Evolutionary conservation across 108 stramenopile species (phyloP).

Genomic region (Fistulifera solaris): DNA sequence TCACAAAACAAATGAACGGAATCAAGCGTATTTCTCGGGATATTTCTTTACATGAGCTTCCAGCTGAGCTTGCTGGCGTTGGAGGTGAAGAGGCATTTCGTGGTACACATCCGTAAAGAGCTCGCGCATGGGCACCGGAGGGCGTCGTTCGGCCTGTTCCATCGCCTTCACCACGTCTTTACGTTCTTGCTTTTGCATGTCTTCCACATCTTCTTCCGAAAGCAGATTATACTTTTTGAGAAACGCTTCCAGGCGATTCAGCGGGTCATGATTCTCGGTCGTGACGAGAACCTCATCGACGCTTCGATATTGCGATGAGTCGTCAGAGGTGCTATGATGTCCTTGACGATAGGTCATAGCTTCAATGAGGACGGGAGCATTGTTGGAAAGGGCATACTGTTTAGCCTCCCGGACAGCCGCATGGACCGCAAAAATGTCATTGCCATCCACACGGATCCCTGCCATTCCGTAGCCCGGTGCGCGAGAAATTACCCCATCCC

Average conservation of each 20-base stretch:
- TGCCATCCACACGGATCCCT: conserved; percentile 96
- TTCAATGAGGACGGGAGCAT: conserved; percentile 89
- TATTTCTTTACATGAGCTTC: conserved; percentile 61
- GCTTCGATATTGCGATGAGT: conserved; percentile 84
- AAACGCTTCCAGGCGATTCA: conserved; percentile 65
- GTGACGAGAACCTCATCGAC: conserved; percentile 70
- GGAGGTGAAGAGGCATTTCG: conserved; percentile 78
- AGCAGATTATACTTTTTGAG: conserved; percentile 64
- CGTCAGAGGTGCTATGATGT: conserved; percentile 97
- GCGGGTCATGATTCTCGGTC: conserved; percentile 57
- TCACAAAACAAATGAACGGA: no score
- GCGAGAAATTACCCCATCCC: conserved; percentile 92
- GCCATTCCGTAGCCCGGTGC: conserved; percentile 95
- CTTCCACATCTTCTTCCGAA: conserved; percentile 39
- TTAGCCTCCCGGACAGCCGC: conserved; percentile 81
- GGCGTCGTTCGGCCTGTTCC: conserved; percentile 77
- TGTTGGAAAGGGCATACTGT: conserved; percentile 51
- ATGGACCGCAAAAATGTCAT: conserved; percentile 91
- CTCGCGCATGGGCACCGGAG: conserved; percentile 51
- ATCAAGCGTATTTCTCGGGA: conserved; percentile 30
- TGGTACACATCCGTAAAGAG: conserved; percentile 95
- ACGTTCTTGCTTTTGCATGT: conserved; percentile 66
- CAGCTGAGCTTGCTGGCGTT: conserved; percentile 69
- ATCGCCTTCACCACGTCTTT: conserved; percentile 76
- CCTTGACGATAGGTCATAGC: conserved; percentile 97